Conservation (phyloP, 345 rosid genomes). For the Gossypium rotundifolium region DNA sequence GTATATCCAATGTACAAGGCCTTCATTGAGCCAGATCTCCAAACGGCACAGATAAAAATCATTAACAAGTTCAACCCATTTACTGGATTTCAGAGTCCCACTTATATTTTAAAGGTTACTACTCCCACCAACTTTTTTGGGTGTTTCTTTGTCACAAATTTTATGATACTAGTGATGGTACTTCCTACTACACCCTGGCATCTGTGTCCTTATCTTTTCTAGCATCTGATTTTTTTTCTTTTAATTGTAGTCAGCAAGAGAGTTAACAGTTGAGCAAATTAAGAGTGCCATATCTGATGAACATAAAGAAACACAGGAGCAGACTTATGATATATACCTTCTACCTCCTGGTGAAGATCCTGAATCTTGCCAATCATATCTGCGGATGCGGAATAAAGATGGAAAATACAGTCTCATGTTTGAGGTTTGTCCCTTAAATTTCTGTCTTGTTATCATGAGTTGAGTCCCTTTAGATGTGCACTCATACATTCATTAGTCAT, state of each 20-base stretch:
- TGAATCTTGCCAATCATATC: conserved; percentile 90
- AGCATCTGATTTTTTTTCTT: conserved; percentile 21
- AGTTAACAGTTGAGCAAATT: conserved; percentile 59
- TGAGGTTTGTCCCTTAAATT: conserved; percentile 58
- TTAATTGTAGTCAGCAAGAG: conserved; percentile 64
- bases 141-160: neutral
- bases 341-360: conserved; percentile 99
- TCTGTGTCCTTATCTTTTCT: conserved; percentile 13
- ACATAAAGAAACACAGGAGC: conserved; percentile 67
- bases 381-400: conserved; percentile 98
- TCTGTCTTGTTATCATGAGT: neutral
- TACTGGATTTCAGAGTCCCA: conserved; percentile 92
- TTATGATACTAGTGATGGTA: neutral
- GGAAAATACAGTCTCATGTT: conserved; percentile 99
- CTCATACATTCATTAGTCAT: neutral
- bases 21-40: conserved; percentile 96
- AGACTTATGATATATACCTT: conserved; percentile 93
- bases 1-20: conserved; percentile 99
- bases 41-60: conserved; percentile 91
- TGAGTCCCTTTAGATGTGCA: neutral
- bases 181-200: conserved; percentile 3
- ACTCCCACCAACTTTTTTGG: neutral
- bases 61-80: conserved; percentile 94
- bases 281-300: conserved; percentile 62
- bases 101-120: conserved; percentile 90